Base-by-base conservation (phyloP, 148 eudicot species). In the Amaranthus hypochondriacus region DNA sequence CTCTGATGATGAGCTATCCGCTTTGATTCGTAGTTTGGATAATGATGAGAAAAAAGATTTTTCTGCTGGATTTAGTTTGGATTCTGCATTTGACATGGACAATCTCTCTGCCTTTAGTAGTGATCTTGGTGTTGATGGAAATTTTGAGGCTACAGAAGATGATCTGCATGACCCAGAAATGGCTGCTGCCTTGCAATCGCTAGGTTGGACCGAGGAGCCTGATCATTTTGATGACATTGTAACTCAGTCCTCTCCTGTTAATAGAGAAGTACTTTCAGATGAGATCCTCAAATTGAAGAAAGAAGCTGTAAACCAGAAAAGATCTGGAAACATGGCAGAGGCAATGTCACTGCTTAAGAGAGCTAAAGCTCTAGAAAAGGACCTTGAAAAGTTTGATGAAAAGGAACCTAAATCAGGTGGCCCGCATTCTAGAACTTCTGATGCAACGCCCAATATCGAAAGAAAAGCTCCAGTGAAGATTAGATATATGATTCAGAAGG, bases 141-240 rank as follows among this genome's bases (percentile, higher is more conserved):
- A 84, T 65, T 80, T 92, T 74, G 97, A 95, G 3, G 90, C 85
- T 74, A 87, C 92, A 63, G 96, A 92, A 61, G 87, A 89, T 62
- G 98, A 95, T 73, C 59, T 94, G 89, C 81, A 86, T 73, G 96
- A 94, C 71, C 97, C 98, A 8, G 97, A 91, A 67, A 75, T 94
- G 63, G 82, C 84, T n/a, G 89, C 92, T 79, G 89, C 96, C 64
- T 81, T 95, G 75, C 77, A 86, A 76, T 89, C 96, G 3, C 74
- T 92, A 69, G 98, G 98, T 62, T 95, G 97, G 98, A 78, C 81
- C 65, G 97, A 91, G 54, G 98, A 90, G 9, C 73, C 75, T 64
- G 60, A 58, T 71, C 68, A 81, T 60, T 47, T 18, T 9, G 80
- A 76, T 49, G 81, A 76, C 7, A 49, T 43, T 47, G 68, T 64